A percentile compares a stretch with the other conserved stretches of the same genome.
Conservation (phyloP, 1,284 basidiomycete species). For the Takashimella koratensis region DNA sequence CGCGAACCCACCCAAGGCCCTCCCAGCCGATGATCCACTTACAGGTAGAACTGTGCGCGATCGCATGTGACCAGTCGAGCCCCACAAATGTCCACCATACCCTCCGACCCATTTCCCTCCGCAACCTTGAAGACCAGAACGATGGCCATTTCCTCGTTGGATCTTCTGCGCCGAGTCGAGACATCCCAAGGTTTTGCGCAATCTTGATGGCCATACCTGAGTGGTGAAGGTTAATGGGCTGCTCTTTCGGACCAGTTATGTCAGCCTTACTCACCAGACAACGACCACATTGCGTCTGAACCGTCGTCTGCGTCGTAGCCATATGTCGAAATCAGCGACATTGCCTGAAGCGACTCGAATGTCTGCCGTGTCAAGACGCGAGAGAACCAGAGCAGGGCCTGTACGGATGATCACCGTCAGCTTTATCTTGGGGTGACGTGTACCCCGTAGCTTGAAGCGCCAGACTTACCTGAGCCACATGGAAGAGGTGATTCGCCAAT, state of each 20-base stretch:
- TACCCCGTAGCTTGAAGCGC: too few species aligned
- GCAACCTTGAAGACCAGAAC: slow-evolving; percentile 11
- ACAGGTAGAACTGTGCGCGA: slow-evolving; percentile 16
- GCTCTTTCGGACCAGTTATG: too few species aligned
- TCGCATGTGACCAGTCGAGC: slow-evolving; percentile 24
- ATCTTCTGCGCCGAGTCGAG: slow-evolving; percentile 19
- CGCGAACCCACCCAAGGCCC: not conserved
- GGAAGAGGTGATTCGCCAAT: slow-evolving; percentile 12
- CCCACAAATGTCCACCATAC: slow-evolving; percentile 26
- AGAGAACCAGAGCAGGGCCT: slow-evolving; percentile 18
- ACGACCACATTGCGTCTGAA: slow-evolving; percentile 15
- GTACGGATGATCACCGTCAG: not conserved
- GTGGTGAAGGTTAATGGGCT: not conserved
- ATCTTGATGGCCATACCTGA: slow-evolving; percentile 23
- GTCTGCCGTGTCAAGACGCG: slow-evolving; percentile 16
- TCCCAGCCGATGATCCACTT: not conserved
- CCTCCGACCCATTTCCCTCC: slow-evolving; percentile 19
- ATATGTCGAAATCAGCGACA: slow-evolving; percentile 16
- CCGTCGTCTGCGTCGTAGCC: slow-evolving; percentile 15
- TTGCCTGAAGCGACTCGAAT: slow-evolving; percentile 18
- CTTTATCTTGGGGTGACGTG: not conserved
- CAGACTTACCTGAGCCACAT: slow-evolving; percentile 9
- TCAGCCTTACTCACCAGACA: slow-evolving; percentile 8
- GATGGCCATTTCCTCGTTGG: slow-evolving; percentile 12
- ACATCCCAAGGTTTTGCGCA: slow-evolving; percentile 24